Evolutionary conservation across 2,329 filamentous ascomycete species (phyloP).

Genomic region (Venturia effusa): DNA sequence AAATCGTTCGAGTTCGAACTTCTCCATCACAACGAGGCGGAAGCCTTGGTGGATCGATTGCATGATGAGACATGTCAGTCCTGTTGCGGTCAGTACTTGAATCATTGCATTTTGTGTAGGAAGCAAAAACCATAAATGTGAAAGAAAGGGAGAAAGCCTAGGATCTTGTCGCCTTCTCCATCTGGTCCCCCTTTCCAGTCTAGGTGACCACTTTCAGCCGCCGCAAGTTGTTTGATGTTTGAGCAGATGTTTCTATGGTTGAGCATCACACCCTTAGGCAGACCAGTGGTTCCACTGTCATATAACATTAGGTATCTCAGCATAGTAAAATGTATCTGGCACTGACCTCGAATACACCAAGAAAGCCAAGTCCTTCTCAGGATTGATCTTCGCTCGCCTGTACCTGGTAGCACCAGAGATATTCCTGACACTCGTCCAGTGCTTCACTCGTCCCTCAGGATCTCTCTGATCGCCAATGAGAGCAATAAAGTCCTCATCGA

Average conservation of each 20-base stretch:
- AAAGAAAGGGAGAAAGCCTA: slow-evolving; percentile 12
- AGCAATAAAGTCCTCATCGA: slow-evolving; percentile 62
- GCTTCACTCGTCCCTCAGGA: slow-evolving; percentile 47
- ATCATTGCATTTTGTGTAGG: slow-evolving; percentile 40
- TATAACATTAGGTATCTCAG: neutral
- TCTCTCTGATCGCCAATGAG: slow-evolving; percentile 63
- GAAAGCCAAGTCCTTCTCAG: slow-evolving; percentile 66
- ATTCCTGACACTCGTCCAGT: slow-evolving; percentile 62
- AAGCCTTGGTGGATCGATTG: slow-evolving; percentile 55
- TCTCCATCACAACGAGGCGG: slow-evolving; percentile 59
- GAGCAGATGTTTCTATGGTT: slow-evolving; percentile 73
- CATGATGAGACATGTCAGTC: slow-evolving; percentile 62
- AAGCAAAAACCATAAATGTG: slow-evolving; percentile 55
- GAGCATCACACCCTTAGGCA: slow-evolving; percentile 85
- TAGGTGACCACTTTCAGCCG: slow-evolving; percentile 39
- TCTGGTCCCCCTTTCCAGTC: slow-evolving; percentile 47
- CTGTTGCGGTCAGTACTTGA: slow-evolving; percentile 33
- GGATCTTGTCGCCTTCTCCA: slow-evolving; percentile 13
- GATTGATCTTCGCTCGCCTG: slow-evolving; percentile 51
- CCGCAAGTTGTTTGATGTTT: slow-evolving; percentile 41
- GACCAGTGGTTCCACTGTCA: slow-evolving; percentile 76
- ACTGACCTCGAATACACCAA: slow-evolving; percentile 57
- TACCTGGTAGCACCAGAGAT: slow-evolving; percentile 48
- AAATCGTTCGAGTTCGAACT: slow-evolving; percentile 72
- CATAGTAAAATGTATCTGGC: neutral